Evolutionary conservation across 192 early-diverging fungal species (phyloP), one percentile per base, ranked within the genome.

Genomic region (Coemansia sp.): DNA sequence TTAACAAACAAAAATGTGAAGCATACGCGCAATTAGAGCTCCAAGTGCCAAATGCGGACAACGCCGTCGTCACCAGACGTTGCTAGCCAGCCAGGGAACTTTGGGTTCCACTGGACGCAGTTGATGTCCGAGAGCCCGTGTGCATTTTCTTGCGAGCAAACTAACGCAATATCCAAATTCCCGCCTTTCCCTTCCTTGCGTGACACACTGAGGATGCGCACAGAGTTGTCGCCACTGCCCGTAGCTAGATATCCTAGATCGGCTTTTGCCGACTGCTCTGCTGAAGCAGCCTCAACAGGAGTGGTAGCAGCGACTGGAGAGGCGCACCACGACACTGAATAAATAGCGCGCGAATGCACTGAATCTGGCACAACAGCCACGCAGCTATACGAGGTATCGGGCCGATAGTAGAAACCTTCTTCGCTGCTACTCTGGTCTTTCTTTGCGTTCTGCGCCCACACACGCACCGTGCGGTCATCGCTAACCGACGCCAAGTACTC

Each of bases 91-190:
- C 89, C 79, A 6, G 74, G 70, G 56, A 87, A 80, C 6, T 67
- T 71, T 1, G 91, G 90, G 68, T 88, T 88, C 91, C 96, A 98
- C 34, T 81, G 65, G 5, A 95, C 92, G 56, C 88, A 88, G 81
- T 98, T 98, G 42, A 98, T 86, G 70, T 98, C 96, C 56, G 77
- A 80, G 14, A 89, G 83, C 3, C 93, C 94, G 62, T 98, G 96
- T 1, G 94, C 88, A 39, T 84, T 63, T 37, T 82, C 53, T n/a
- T 76, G 66, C 35, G 79, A 59, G 8, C 76, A 70, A 1, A 81
- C 54, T 35, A 83, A 53, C 4, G 50, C 61, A 14, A 80, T 36
- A 4, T 60, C 43, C 33, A 70, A 3, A 3, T 50, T n/a, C n/a
- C 41, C 52, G 2, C 21, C 35, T 5, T 52, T 3, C 12, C 11